phyloP scores from a whole-genome alignment of 176 grass and related monocot genomes.

The Dendrocalamus sinicus region DNA sequence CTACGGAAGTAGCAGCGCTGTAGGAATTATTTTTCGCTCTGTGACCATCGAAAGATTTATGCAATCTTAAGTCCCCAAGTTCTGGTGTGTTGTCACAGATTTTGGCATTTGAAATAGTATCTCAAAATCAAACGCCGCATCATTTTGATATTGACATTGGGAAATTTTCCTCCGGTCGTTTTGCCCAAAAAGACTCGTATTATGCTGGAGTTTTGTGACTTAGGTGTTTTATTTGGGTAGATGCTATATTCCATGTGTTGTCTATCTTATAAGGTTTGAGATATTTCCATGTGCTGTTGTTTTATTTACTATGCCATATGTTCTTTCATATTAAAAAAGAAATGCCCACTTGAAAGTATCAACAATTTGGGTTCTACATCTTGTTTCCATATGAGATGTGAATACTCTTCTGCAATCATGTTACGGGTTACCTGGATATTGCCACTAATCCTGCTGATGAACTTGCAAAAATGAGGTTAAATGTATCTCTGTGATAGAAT shows the following conservation, averaged over 20 bases:
- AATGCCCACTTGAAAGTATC: not conserved
- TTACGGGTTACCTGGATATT: slow-evolving; percentile 20
- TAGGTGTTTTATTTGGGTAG: not conserved
- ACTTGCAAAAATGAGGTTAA: slow-evolving; percentile 44
- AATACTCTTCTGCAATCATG: not conserved
- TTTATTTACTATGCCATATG: not conserved
- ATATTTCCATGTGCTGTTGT: not conserved
- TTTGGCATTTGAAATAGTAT: not conserved
- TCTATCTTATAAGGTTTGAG: not conserved
- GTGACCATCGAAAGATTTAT: not conserved
- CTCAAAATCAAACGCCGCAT: not conserved
- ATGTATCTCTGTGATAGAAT: slow-evolving; percentile 46
- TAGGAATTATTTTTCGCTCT: not conserved
- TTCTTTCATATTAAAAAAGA: not conserved
- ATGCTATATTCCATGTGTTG: not conserved
- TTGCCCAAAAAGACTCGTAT: not conserved
- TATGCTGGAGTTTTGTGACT: not conserved
- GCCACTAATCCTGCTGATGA: slow-evolving; percentile 37
- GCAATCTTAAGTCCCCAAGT: not conserved
- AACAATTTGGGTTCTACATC: not conserved
- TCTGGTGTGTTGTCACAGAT: not conserved
- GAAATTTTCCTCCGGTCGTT: not conserved
- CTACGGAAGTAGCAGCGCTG: not conserved
- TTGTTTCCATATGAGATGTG: not conserved
- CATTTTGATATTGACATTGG: not conserved